Evolutionary conservation across 2,329 filamentous ascomycete genomes (phyloP), one percentile per base, ranked within the genome.

Genomic region (Cercospora zeae-maydis): DNA sequence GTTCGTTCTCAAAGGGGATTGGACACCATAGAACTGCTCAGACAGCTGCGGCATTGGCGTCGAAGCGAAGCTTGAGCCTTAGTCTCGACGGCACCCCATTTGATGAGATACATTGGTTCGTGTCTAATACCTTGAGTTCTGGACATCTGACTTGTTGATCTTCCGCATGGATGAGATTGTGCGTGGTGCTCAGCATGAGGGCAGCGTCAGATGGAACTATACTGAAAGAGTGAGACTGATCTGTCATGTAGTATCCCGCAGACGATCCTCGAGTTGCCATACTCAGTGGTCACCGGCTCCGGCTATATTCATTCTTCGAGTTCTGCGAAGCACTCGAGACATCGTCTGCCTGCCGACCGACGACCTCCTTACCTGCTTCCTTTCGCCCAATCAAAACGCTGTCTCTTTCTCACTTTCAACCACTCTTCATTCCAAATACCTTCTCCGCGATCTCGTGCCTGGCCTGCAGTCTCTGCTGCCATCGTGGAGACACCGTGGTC

Each of bases 121-220:
- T 14, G 16, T 45, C 39, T 24, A 19, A 9, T 61, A 66, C 47
- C 13, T 66, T 34, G 63, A 34, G 4, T 66, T 66, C 52, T 66
- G 63, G 63, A 66, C 61, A 10, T 49, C 58, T 4, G 27, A 51
- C 2, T 31, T 16, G 16, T 53, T 66, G 4, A 54, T 49, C 13
- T 66, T 66, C 24, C 61, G 63, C 8, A 61, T 63, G 58, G 39
- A 66, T n/a, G 58, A 66, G 37, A 66, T 66, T 37, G 57, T 59
- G 10, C 9, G 57, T 59, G 13, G 11, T 9, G 2, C 13, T 16
- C n/a, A 34, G 0, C 10, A 37, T n/a, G 11, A 27, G n/a, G 33
- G 14, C 33, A 11, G n/a, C n/a, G 13, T 19, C 47, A 24, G 42
- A 16, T 42, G 7, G 33, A 47, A 9, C 27, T 19, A 37, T 24